Conservation (phyloP, 192 early-diverging fungal genomes). For the Gigaspora rosea region DNA sequence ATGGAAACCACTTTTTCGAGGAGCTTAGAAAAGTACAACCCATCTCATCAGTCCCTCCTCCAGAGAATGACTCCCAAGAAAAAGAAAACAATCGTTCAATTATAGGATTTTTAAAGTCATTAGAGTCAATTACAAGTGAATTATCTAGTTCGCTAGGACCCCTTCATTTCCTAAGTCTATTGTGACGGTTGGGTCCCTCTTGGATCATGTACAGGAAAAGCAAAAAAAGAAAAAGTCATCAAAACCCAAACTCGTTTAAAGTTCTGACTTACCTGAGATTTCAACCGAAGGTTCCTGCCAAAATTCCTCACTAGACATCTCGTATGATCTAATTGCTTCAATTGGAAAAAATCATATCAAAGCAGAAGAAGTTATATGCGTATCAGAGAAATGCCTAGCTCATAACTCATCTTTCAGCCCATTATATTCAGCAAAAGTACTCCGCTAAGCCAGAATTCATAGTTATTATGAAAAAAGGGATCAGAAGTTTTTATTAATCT, state of each 20-base stretch:
- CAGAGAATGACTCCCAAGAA: not conserved
- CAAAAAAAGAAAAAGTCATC: slow-evolving; percentile 1
- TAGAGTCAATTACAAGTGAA: not conserved
- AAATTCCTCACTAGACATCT: not conserved
- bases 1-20: not conserved
- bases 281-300: not conserved
- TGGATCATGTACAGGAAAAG: not conserved
- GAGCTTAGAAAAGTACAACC: not conserved
- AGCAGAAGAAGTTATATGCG: not conserved
- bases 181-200: not conserved
- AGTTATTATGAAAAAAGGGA: not conserved
- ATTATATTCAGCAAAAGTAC: not conserved
- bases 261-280: slow-evolving; percentile 10
- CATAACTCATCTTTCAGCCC: not conserved
- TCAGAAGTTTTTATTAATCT: no score
- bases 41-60: not conserved
- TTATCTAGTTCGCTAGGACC: not conserved
- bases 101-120: not conserved
- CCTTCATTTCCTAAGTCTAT: not conserved
- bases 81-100: not conserved
- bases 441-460: no score
- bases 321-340: slow-evolving; percentile 8
- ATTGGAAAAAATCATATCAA: slow-evolving; percentile 1
- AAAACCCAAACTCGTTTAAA: not conserved
- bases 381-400: not conserved